Evolutionary conservation across 768 basidiomycete species (phyloP), one percentile per base, ranked within the genome.

Genomic region (Leccinellum rugosiceps): DNA sequence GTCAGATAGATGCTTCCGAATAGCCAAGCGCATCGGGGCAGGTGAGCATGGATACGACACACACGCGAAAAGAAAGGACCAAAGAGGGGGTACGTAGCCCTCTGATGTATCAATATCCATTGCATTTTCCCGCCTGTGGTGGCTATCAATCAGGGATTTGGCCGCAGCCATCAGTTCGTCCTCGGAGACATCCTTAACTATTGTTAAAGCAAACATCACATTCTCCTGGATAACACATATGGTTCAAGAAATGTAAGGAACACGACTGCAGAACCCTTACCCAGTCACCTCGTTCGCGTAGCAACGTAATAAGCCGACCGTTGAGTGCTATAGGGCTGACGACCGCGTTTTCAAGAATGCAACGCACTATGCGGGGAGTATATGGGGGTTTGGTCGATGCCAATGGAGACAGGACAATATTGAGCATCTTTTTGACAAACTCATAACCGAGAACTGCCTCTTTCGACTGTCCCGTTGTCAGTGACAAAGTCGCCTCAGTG

Each of bases 221-320:
- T 69, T 74, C 62, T 72, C 72, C 71, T 72, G 53, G 31, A 35
- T 21, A 9, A 48, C 25, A 7, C 41, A 14, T 55, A 23, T 58
- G 53, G 28, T 35, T 43, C 14, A 14, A 50, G 3, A 26, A 34
- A 14, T 23, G 21, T 15, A 1, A 31, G 28, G 11, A 19, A 8
- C 30, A 15, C 6, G 9, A 28, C 11, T 25, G 41, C 3, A 41
- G 2, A 38, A 49, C 52, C 64, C 78, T 55, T 65, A 84, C 91
- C 90, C 91, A 93, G 64, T 92, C 91, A 44, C 77, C 75, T 57
- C 77, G 79, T 52, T 76, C 68, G 47, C 77, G 73, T 32, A 93
- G 69, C 2, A 76, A 76, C 9, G 75, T 74, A 35, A 92, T 63
- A 17, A 92, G 69, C 3, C 83, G 85, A 13, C 79, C 81, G 6